Evolutionary conservation across 169 alveolate genomes (phyloP).

Genomic region (Eimeria necatrix): DNA sequence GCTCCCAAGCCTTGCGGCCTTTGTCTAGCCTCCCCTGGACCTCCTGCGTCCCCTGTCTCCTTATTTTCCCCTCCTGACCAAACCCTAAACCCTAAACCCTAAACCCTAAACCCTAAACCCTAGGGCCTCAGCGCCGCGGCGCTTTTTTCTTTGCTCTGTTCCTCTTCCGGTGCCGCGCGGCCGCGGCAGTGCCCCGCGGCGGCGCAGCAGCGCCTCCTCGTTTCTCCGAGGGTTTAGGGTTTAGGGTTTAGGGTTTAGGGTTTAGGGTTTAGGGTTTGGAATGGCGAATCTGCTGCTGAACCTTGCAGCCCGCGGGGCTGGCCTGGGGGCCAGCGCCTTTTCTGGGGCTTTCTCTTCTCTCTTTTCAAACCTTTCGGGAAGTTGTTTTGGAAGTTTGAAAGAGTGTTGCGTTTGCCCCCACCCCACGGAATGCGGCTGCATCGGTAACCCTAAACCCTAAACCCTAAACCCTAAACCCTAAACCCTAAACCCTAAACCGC

Average conservation of each 20-base stretch:
- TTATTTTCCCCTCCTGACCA: too few species aligned
- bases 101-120: constrained; percentile 4
- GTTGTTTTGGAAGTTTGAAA: background rate
- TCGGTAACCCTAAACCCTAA: constrained; percentile 54
- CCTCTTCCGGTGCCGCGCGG: too few species aligned
- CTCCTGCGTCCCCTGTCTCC: too few species aligned
- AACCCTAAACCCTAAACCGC: background rate
- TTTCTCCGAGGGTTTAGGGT: background rate
- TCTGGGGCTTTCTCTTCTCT: background rate
- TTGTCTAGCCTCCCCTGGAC: too few species aligned
- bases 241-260: constrained; percentile 27
- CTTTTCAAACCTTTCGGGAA: background rate
- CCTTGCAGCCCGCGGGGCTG: constrained; percentile 17
- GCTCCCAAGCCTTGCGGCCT: too few species aligned
- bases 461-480: constrained; percentile 35
- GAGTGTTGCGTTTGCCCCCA: constrained; percentile 20
- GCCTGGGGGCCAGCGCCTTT: background rate
- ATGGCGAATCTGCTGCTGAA: background rate
- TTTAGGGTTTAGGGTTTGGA: constrained; percentile 7
- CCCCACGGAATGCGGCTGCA: constrained; percentile 70
- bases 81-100: constrained; percentile 4
- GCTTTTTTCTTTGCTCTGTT: background rate
- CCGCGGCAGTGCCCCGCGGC: too few species aligned
- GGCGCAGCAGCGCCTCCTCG: too few species aligned
- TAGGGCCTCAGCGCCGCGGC: background rate